Conservation (phyloP, 768 basidiomycete species). For the Mycena leptocephala region DNA sequence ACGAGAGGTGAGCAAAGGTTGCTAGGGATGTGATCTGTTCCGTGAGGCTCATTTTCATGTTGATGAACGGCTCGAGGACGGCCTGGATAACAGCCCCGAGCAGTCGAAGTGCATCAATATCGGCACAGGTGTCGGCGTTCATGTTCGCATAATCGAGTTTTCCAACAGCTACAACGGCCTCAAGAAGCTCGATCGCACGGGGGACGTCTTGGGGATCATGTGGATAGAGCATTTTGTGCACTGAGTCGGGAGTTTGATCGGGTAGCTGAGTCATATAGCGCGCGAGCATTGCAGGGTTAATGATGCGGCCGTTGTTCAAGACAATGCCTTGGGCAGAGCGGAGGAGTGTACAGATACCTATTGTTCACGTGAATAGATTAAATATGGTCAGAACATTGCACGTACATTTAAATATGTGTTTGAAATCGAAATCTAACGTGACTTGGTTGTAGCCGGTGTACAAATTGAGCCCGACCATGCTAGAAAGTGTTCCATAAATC, state of each 20-base stretch:
- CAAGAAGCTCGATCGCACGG: neutral
- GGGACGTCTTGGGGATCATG: too few relatives aligned
- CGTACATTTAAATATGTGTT: constrained; percentile 37
- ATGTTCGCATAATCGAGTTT: neutral
- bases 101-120: too few relatives aligned
- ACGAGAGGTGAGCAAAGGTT: neutral
- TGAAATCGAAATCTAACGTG: constrained; percentile 36
- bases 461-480: constrained; percentile 34
- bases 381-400: too few relatives aligned
- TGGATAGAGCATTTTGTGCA: too few relatives aligned
- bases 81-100: too few relatives aligned
- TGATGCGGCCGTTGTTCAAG: neutral
- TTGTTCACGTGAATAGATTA: neutral
- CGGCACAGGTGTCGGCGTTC: too few relatives aligned
- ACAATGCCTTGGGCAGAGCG: neutral
- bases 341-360: constrained; percentile 27
- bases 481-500: constrained; percentile 20
- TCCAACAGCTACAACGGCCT: neutral
- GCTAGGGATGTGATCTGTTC: too few relatives aligned
- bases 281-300: too few relatives aligned
- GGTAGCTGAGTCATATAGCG: too few relatives aligned
- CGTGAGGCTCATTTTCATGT: too few relatives aligned
- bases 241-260: too few relatives aligned
- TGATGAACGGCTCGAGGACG: neutral
- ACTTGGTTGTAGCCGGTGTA: constrained; percentile 22